phyloP scores from a whole-genome alignment of 805 yeast species.

The Candida maltosa region DNA sequence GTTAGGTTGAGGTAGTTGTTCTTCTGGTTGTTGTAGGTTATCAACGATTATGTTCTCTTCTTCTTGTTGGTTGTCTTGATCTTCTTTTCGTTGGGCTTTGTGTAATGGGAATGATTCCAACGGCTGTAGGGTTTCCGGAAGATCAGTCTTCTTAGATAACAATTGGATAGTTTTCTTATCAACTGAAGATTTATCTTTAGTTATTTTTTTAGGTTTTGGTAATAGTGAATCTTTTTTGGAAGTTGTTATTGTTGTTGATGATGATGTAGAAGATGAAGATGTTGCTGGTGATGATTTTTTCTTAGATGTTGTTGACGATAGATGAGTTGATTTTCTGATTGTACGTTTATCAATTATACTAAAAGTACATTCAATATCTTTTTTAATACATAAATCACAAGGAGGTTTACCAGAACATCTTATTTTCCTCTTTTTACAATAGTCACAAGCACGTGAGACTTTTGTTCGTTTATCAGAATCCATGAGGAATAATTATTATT shows the following conservation, averaged over 20 bases:
- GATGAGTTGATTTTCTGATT: no score
- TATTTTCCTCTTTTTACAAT: slow-evolving; percentile 14
- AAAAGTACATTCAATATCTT: slow-evolving; percentile 15
- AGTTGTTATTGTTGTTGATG: no score
- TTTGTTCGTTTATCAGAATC: slow-evolving; percentile 16
- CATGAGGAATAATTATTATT: no score
- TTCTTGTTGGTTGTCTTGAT: background rate
- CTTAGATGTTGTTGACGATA: no score
- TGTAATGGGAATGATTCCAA: slow-evolving; percentile 7
- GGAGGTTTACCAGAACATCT: slow-evolving; percentile 19
- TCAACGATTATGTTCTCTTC: background rate
- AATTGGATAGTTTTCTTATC: slow-evolving; percentile 4
- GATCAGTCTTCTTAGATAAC: slow-evolving; percentile 1
- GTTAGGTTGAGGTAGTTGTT: no score
- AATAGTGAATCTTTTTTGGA: no score
- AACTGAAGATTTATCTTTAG: background rate
- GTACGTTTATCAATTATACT: slow-evolving; percentile 15
- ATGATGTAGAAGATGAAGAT: no score
- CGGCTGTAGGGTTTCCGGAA: slow-evolving; percentile 6
- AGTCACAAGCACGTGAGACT: slow-evolving; percentile 23
- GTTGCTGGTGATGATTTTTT: no score
- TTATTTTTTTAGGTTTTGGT: no score
- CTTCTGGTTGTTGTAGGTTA: background rate
- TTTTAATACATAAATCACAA: slow-evolving; percentile 14
- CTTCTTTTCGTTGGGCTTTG: slow-evolving; percentile 4